Base-by-base conservation (phyloP, 2,329 filamentous ascomycete species). In the Phialophora chinensis region DNA sequence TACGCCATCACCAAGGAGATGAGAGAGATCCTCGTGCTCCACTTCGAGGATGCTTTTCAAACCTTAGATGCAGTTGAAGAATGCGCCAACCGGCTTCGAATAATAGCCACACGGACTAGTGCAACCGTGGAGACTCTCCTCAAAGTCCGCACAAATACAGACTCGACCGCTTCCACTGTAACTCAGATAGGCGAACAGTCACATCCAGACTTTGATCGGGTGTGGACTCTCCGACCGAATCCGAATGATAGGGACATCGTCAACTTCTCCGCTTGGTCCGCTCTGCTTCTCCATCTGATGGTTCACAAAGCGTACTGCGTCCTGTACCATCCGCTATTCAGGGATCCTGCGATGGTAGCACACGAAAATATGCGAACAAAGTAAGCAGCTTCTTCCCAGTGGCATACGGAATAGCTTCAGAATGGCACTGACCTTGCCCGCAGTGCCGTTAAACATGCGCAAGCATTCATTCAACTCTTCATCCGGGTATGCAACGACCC, bases 401-500 rank as follows among this genome's bases (percentile, higher is more conserved):
- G 42, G 29, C n/a, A 10, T 23, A 4, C 14, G n/a, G 4, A 44
- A 20, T 38, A 10, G 4, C n/a, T 49, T 57, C 23, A 42, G 11
- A 10, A 29, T 2, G 7, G 1, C 17, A 35, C 29, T 44, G 55
- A 53, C 59, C 12, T 60, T 20, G 42, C 17, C 12, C 11, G 49
- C 58, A 73, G 70, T 60, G 71, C 70, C n/a, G 62, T 73, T 55
- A 68, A 68, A 58, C 69, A 72, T 58, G 72, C 67, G 23, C 69
- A 73, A 62, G 67, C 71, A 14, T 72, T 72, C 60, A 50, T 73
- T n/a, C 66, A 70, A 59, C 62, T 72, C 20, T 73, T 73, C 57
- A 66, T 72, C 14, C 66, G 66, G 14, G 66, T 72, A 25, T 73
- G 71, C 58, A 69, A 69, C 47, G 71, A 68, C 31, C 62, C 61